A percentile compares a stretch with the other conserved stretches of the same genome.
Evolutionary conservation across 2,329 filamentous ascomycete genomes (phyloP).

Genomic region (Rugonectria rugulosa): DNA sequence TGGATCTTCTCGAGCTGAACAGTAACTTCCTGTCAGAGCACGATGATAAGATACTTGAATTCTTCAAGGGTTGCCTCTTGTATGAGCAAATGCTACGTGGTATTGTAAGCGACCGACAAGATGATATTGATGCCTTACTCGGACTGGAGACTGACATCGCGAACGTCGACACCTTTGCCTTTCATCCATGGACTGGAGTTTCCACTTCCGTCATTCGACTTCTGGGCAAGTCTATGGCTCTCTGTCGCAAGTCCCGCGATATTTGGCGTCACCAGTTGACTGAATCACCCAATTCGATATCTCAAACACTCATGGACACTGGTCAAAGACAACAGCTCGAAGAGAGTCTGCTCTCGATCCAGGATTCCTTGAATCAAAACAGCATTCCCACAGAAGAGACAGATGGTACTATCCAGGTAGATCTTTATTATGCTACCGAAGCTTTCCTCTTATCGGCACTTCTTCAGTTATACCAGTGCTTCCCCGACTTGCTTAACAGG

Average conservation of each 20-base stretch:
- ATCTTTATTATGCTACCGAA: constrained; percentile 47
- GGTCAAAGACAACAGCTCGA: constrained; percentile 29
- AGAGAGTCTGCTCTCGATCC: constrained; percentile 25
- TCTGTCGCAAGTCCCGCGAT: constrained; percentile 30
- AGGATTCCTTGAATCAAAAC: constrained; percentile 18
- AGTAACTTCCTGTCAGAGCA: constrained; percentile 17
- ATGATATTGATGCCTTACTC: constrained; percentile 29
- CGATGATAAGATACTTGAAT: constrained; percentile 21
- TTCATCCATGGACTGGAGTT: constrained; percentile 32
- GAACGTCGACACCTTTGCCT: constrained; percentile 17
- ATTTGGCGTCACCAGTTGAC: constrained; percentile 28
- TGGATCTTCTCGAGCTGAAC: constrained; percentile 27
- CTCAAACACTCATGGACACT: constrained; percentile 31
- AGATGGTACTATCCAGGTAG: constrained; percentile 35
- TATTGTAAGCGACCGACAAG: constrained; percentile 27
- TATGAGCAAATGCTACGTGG: constrained; percentile 32
- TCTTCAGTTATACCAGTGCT: constrained; percentile 50
- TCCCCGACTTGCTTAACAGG: constrained; percentile 43
- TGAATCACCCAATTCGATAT: constrained; percentile 30
- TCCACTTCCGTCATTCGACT: constrained; percentile 28
- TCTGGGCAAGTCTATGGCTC: constrained; percentile 31
- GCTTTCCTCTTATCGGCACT: constrained; percentile 47
- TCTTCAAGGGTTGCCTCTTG: constrained; percentile 31
- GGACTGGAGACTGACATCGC: constrained; percentile 21
- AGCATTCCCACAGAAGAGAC: constrained; percentile 41